Base-by-base conservation (phyloP, 352 stramenopile genomes). In the Phytophthora parvispora region DNA sequence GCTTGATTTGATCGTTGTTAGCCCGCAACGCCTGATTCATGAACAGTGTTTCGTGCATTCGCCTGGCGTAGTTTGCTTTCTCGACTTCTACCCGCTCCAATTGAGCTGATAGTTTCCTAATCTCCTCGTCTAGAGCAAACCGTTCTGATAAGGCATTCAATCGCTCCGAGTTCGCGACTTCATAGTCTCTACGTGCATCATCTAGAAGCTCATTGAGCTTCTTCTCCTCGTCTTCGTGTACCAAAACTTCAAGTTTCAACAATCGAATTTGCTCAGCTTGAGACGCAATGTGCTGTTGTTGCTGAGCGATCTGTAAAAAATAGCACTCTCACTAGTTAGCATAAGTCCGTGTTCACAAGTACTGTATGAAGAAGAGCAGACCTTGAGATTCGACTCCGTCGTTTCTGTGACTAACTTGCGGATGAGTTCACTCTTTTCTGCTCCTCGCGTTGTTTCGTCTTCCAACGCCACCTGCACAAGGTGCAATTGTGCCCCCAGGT, bases 21-120 rank as follows among this genome's bases (percentile, higher is more conserved):
- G 83, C 72, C 12, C 84, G 83, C 16, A 92, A 64, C 2, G 84
- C 83, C 36, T 94, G 81, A 36, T 94, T 92, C 86, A 92, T 92
- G 47, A 92, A 90, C 8, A 92, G 55, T 1, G 81, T 86, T 34
- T 95, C 87, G 42, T 93, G 83, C 77, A 93, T 89, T 20, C 87
- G 74, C 47, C 84, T 89, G 2, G 83, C 80, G 27, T 80, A 84
- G n/a, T 81, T 85, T 0, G 75, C 45, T 31, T 93, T 92, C 29
- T 95, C 86, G 0, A 52, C 49, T 28, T 92, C 80, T 0, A 91
- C 40, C 0, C 76, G 75, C 16, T 92, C 84, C 6, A 89, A 47
- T 56, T 91, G 76, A 20, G 16, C 36, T 12, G 89, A 74, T 25
- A 93, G 28, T 45, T 87, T 89, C 4, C 77, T 81, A 16, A 92